Evolutionary conservation across 2,329 filamentous ascomycete genomes (phyloP), one percentile per base, ranked within the genome.

Genomic region (Thelonectria rubi): DNA sequence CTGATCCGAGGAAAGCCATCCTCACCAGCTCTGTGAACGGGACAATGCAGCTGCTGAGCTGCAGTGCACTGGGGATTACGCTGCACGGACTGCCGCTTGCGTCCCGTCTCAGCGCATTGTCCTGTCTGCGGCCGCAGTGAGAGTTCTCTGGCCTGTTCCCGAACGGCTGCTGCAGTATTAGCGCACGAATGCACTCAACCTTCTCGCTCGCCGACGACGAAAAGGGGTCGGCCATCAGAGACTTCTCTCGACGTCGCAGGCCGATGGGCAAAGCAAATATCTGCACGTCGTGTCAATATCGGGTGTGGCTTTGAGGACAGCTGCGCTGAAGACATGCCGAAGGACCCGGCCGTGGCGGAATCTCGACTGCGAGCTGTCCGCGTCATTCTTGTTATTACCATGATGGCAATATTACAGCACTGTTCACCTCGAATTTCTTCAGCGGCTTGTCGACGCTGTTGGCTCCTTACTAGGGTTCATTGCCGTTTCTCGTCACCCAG

Each of bases 21-120:
- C 34, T 37, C 34, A 15, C 34, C 34, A 15, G 34, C 37, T 55
- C 42, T 24, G 21, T 18, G 56, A 50, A 45, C 55, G 30, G 51
- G 30, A 57, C 55, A 32, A 52, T 45, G 52, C 52, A 58, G 58
- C 26, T 18, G 14, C 49, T 15, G 17, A n/a, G 45, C 40, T 52
- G 53, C 40, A 49, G 53, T 24, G 14, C 49, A 26, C 32, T 24
- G 32, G 51, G 26, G 21, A 21, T 40, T 47, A 37, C 21, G 46
- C 58, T 64, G 64, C 59, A 65, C 67, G 55, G 51, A 63, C 59
- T 60, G 47, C 63, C 48, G 61, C 43, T 55, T 49, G 53, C 52
- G 46, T 55, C 46, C 49, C 55, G 50, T 67, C 56, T 65, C 51
- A 62, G 48, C 56, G 42, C 53, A 49, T 46, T 57, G 58, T 64